A percentile compares a stretch with the other conserved stretches of the same genome.
These are phyloP conservation scores for Cytospora mali DNA, from an alignment of 2,329 filamentous ascomycete genomes.

Conservation along the genomic window DNA sequence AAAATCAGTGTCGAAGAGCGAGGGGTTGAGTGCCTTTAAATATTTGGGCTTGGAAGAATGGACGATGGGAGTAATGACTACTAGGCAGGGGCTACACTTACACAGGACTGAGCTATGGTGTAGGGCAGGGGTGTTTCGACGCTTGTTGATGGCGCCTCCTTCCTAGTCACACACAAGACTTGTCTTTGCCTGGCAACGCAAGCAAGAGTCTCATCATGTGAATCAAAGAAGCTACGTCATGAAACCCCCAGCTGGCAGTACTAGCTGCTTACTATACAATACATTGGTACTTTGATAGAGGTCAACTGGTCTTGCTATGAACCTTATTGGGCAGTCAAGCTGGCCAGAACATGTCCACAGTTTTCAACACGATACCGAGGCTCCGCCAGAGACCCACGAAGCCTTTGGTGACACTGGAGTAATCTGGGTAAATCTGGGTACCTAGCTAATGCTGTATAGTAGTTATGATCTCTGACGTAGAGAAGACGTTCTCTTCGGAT, in stretches of 20 bases:
- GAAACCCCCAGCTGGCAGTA: constrained; percentile 1
- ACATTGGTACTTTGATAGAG: constrained; percentile 1
- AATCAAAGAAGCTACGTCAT: constrained; percentile 21
- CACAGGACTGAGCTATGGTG: background rate
- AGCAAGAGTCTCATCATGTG: constrained; percentile 21
- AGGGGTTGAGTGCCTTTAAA: constrained; percentile 17
- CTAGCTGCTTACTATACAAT: constrained; percentile 4
- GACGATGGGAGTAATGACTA: background rate
- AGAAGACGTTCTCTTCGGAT: constrained; percentile 5
- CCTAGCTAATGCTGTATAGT: no score
- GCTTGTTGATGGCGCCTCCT: background rate
- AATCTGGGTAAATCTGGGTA: background rate
- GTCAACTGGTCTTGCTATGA: background rate
- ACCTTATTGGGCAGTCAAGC: constrained; percentile 2
- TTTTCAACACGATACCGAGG: background rate
- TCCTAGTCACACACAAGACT: background rate
- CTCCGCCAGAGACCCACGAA: background rate
- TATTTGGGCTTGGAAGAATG: constrained; percentile 2
- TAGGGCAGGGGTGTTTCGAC: background rate
- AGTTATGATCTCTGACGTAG: constrained; percentile 20
- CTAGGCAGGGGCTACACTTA: no score
- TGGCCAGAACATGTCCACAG: constrained; percentile 7
- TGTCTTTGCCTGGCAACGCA: constrained; percentile 7
- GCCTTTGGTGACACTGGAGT: no score
- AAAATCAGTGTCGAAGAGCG: background rate